These are phyloP conservation scores for Rhodotorula sp. DNA, from an alignment of 1,284 basidiomycete genomes.

Conservation along the genomic window DNA sequence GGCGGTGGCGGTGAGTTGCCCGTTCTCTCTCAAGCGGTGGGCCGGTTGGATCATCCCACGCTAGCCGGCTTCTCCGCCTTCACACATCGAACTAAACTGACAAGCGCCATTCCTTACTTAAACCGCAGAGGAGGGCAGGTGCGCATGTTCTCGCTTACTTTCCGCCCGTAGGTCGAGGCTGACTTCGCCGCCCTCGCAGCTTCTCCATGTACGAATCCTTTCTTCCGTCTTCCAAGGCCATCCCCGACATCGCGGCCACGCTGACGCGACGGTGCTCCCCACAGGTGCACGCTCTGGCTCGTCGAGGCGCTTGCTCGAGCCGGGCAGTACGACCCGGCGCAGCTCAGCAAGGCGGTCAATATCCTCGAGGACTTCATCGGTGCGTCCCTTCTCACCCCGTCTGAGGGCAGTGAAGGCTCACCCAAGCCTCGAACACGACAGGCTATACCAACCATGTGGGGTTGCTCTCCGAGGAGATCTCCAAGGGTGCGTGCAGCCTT, in stretches of 20 bases:
- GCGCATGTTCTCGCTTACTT: background rate
- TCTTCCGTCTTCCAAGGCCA: conserved; percentile 1
- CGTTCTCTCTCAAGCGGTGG: no score
- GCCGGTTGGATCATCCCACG: no score
- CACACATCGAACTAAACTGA: no score
- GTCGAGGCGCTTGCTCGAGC: conserved; percentile 83
- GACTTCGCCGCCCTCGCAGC: background rate
- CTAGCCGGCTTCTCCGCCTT: background rate
- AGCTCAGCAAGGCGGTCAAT: conserved; percentile 67
- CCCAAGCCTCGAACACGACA: conserved; percentile 3
- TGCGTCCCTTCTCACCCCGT: conserved; percentile 23
- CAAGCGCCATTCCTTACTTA: background rate
- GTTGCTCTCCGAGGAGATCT: conserved; percentile 68
- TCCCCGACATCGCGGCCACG: conserved; percentile 48
- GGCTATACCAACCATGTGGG: conserved; percentile 82
- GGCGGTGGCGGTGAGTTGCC: conserved; percentile 78
- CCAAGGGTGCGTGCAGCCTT: conserved; percentile 19
- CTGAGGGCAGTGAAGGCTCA: no score
- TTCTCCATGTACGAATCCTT: conserved; percentile 16
- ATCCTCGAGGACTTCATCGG: conserved; percentile 71
- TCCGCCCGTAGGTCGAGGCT: fast-evolving
- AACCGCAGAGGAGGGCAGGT: conserved; percentile 6
- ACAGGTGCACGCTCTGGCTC: conserved; percentile 62
- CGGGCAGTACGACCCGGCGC: conserved; percentile 67
- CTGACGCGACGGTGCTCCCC: no score